These are phyloP conservation scores for Panellus pusillus DNA, from an alignment of 768 basidiomycete species.

Conservation along the genomic window DNA sequence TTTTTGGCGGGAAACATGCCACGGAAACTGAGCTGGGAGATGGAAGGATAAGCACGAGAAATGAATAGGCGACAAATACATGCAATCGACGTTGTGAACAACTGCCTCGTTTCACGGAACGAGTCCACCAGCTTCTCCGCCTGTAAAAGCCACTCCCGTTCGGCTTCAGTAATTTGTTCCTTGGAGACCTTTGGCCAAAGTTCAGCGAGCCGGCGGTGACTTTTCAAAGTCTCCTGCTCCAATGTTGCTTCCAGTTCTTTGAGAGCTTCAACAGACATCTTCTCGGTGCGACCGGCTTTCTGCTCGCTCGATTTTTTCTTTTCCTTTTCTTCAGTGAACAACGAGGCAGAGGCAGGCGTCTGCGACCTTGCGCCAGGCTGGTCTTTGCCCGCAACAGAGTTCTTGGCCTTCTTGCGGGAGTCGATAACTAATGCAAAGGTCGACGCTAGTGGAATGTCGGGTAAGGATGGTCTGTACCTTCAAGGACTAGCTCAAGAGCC, in stretches of 20 bases:
- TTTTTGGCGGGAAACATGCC: slow-evolving; percentile 11
- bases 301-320: slow-evolving; percentile 2
- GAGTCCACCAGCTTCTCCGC: slow-evolving; percentile 87
- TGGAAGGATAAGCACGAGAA: neutral
- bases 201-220: slow-evolving; percentile 60
- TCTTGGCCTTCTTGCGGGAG: slow-evolving; percentile 49
- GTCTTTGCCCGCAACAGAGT: slow-evolving; percentile 14
- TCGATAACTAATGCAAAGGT: slow-evolving; percentile 49
- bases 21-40: slow-evolving; percentile 12
- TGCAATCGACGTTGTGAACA: slow-evolving; percentile 61
- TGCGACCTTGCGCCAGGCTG: neutral
- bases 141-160: slow-evolving; percentile 77
- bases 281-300: slow-evolving; percentile 34
- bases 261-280: slow-evolving; percentile 59
- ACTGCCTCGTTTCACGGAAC: slow-evolving; percentile 81
- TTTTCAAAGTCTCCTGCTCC: slow-evolving; percentile 61
- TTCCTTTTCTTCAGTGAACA: slow-evolving; percentile 14
- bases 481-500: slow-evolving; percentile 82
- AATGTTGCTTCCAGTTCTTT: slow-evolving; percentile 65
- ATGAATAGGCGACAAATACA: slow-evolving; percentile 22
- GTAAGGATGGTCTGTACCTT: slow-evolving; percentile 52
- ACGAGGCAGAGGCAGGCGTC: slow-evolving; percentile 5
- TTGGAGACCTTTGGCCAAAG: slow-evolving; percentile 57
- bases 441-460: neutral
- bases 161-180: slow-evolving; percentile 43